A percentile compares a stretch with the other conserved stretches of the same genome.
Conservation (phyloP, 345 rosid genomes). For the Acer yangbiense region DNA sequence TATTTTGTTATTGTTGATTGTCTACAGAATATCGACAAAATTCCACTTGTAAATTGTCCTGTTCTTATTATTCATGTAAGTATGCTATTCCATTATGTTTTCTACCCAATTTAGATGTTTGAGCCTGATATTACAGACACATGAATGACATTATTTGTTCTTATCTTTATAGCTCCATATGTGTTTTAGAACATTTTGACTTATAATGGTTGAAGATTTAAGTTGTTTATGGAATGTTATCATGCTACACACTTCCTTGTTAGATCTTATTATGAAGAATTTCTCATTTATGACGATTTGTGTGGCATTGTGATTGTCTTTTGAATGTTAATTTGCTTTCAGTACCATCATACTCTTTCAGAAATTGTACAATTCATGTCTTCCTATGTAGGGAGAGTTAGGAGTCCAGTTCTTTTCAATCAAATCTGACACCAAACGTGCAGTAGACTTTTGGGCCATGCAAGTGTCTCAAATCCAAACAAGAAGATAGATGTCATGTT, state of each 20-base stretch:
- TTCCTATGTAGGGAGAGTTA: slow-evolving; percentile 8
- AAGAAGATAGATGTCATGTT: slow-evolving; percentile 27
- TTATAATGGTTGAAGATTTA: not conserved
- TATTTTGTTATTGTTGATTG: slow-evolving; percentile 10
- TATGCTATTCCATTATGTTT: slow-evolving; percentile 20
- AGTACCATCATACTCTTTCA: too few species aligned
- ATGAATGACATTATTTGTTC: not conserved
- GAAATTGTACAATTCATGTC: slow-evolving; percentile 10
- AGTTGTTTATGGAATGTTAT: not conserved
- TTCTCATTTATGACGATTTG: not conserved
- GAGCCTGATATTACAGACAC: not conserved
- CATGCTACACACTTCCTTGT: not conserved
- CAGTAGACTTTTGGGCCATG: slow-evolving; percentile 17
- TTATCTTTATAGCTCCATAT: slow-evolving; percentile 10
- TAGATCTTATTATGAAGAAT: not conserved
- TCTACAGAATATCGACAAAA: slow-evolving; percentile 94
- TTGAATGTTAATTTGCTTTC: too few species aligned
- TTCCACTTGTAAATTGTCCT: slow-evolving; percentile 89
- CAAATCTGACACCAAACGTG: slow-evolving; percentile 18
- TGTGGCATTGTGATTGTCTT: too few species aligned
- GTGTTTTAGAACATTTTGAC: not conserved
- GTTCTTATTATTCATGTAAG: slow-evolving; percentile 96
- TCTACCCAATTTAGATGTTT: slow-evolving; percentile 1
- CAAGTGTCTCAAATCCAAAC: slow-evolving; percentile 28
- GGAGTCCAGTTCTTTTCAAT: slow-evolving; percentile 19